Conservation (phyloP, 192 early-diverging fungal species). For the Rhizophagus sp. region DNA sequence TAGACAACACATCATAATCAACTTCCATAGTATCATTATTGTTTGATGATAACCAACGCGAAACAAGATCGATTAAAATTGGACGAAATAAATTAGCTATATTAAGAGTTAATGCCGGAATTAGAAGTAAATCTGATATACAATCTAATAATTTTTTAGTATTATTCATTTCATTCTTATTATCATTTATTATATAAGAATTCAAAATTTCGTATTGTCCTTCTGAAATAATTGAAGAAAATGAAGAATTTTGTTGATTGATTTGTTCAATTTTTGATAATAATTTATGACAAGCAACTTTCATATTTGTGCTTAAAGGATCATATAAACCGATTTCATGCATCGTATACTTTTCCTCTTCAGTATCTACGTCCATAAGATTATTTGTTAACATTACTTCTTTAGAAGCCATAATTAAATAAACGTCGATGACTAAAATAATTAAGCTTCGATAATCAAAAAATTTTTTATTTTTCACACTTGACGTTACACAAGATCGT, state of each 20-base stretch:
- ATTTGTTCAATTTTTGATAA: slow-evolving; percentile 7
- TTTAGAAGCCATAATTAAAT: neutral
- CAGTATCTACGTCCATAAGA: neutral
- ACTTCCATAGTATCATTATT: slow-evolving; percentile 22
- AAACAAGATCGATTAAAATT: slow-evolving; percentile 77
- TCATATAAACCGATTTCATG: neutral
- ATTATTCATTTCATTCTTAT: neutral
- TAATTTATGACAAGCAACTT: neutral
- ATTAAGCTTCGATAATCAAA: too few species aligned
- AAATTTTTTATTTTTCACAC: too few species aligned
- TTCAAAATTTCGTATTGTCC: neutral
- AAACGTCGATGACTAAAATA: too few species aligned
- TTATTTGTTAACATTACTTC: neutral
- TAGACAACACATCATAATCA: slow-evolving; percentile 43
- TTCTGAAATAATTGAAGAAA: neutral
- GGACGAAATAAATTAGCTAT: slow-evolving; percentile 66
- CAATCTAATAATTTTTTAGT: neutral
- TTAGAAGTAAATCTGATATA: slow-evolving; percentile 23
- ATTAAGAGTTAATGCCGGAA: slow-evolving; percentile 32
- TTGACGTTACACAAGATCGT: too few species aligned
- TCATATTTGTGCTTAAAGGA: neutral
- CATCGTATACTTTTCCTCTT: neutral
- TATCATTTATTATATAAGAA: neutral
- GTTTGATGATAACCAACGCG: slow-evolving; percentile 63
- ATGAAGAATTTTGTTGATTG: neutral